These are phyloP conservation scores for Macrocybe gigantea DNA, from an alignment of 768 basidiomycete species.

Conservation along the genomic window DNA sequence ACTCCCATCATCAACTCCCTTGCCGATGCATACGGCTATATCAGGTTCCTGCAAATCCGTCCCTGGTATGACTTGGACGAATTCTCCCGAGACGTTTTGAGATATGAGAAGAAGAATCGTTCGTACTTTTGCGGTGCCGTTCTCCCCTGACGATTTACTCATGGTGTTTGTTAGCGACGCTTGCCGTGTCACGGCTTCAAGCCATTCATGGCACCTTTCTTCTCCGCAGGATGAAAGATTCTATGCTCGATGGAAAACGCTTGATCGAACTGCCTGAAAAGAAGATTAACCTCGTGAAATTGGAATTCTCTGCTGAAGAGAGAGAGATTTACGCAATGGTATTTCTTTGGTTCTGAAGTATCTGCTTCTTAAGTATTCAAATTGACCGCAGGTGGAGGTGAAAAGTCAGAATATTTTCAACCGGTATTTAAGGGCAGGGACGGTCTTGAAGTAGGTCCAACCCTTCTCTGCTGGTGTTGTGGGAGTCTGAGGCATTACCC, in stretches of 20 bases:
- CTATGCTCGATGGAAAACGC: constrained; percentile 57
- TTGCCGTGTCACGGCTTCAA: constrained; percentile 57
- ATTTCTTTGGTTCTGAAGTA: constrained; percentile 1
- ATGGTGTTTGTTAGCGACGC: constrained; percentile 27
- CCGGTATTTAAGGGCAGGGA: constrained; percentile 51
- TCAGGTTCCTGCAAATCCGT: constrained; percentile 37
- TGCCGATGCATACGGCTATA: constrained; percentile 44
- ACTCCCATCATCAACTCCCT: constrained; percentile 64
- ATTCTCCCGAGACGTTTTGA: constrained; percentile 31
- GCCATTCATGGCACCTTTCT: constrained; percentile 47
- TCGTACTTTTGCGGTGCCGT: constrained; percentile 10
- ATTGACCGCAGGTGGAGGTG: constrained; percentile 38
- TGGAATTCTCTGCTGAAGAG: constrained; percentile 59
- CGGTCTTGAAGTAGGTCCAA: constrained; percentile 53
- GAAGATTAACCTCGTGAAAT: constrained; percentile 39
- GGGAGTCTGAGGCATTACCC: neutral
- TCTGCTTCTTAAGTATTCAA: neutral
- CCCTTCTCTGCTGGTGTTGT: neutral
- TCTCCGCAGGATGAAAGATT: constrained; percentile 59
- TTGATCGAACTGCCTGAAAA: constrained; percentile 63
- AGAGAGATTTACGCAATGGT: constrained; percentile 57
- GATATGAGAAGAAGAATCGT: constrained; percentile 48
- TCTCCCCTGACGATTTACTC: neutral
- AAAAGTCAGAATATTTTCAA: constrained; percentile 59
- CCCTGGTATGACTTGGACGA: constrained; percentile 43